A percentile compares a stretch with the other conserved stretches of the same genome.
These are phyloP conservation scores for Ottelia alismoides DNA, from an alignment of 106 monocot genomes.

Conservation along the genomic window DNA sequence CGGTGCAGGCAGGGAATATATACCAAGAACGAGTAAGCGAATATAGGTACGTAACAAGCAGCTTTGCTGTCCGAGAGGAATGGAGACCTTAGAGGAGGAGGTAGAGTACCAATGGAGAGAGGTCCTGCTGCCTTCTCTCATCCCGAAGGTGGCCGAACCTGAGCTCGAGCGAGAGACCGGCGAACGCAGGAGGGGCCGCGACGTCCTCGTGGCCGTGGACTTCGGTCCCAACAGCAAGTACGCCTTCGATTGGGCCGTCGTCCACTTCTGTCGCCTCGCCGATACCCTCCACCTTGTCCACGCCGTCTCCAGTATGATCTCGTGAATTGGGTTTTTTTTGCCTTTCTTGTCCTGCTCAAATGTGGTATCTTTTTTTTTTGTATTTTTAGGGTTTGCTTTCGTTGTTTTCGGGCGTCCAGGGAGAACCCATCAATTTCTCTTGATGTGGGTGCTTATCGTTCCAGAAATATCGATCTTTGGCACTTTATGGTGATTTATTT, in stretches of 20 bases:
- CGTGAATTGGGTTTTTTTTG: background rate
- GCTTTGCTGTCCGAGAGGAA: too few species aligned
- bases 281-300: constrained; percentile 82
- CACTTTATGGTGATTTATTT: too few species aligned
- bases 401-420: too few species aligned
- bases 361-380: background rate
- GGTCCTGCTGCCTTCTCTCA: constrained; percentile 54
- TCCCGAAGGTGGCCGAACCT: constrained; percentile 37
- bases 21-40: too few species aligned
- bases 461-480: too few species aligned
- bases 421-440: too few species aligned
- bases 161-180: constrained; percentile 60
- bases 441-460: too few species aligned
- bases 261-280: constrained; percentile 77
- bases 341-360: background rate
- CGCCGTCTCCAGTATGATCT: constrained; percentile 48
- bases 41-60: too few species aligned
- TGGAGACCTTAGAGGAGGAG: constrained; percentile 60
- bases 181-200: constrained; percentile 45
- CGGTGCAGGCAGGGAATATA: too few species aligned
- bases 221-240: constrained; percentile 61
- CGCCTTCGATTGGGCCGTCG: constrained; percentile 74
- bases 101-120: constrained; percentile 77
- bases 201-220: constrained; percentile 63
- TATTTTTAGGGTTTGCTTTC: background rate